Base-by-base conservation (phyloP, 108 stramenopile genomes). In the Skeletonema tropicum region DNA sequence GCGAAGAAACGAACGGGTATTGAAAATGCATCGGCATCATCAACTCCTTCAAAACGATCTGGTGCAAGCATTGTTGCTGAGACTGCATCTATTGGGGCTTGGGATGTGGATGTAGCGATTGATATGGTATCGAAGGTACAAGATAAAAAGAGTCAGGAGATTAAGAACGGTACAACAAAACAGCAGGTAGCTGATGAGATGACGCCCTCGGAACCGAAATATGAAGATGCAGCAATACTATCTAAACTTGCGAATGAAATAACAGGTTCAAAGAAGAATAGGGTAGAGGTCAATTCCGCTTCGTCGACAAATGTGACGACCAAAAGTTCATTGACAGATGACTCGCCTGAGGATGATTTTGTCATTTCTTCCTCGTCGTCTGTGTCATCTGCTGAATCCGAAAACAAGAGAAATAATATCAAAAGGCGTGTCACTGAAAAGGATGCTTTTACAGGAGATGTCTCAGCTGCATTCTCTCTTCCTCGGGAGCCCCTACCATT, bases 1-100 rank as follows among this genome's bases (percentile, higher is more conserved):
- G 93, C 93, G 11, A 75, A 86, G 69, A 82, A 85, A 45, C 80
- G 93, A 21, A 94, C 93, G 29, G 93, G 93, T 41, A 83, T 94
- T n/a, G 72, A 72, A 12, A 91, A 91, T 67, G 48, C 29, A 64
- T 89, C 88, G 0, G 46, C 41, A 39, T 21, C 25, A 49, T 1
- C 52, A 48, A 25, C 46, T 3, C 12, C 66, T 9, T 79, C 60
- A 57, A 36, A 62, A 4, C 78, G 76, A 55, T 65, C 71, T 3
- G 75, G 64, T 14, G 60, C 60, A 29, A 76, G 70, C 57, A 63
- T 87, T 48, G 76, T 88, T 36, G 87, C 85, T 9, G 87, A 90
- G 66, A 81, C 80, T 4, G 88, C 89, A 14, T 86, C 89, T 14
- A 76, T 90, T 66, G 89, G 91, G 42, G 89, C 86, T 35, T 68